Evolutionary conservation across 2,329 filamentous ascomycete genomes (phyloP), one percentile per base, ranked within the genome.

Genomic region (Beauveria varroae): DNA sequence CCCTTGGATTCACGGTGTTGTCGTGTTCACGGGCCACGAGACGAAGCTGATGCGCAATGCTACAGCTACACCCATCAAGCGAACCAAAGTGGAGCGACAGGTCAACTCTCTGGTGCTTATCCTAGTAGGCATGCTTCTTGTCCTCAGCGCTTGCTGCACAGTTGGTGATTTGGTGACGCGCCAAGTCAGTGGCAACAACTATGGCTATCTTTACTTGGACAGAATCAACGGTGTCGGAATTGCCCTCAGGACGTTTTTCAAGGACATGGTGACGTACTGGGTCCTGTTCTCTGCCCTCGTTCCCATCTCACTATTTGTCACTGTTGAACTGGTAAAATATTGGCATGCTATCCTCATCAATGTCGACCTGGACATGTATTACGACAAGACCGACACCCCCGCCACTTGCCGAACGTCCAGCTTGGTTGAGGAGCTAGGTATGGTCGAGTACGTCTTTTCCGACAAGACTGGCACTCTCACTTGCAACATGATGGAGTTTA

Each of bases 401-500:
- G 93, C 95, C 5, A 96, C 95, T 66, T 99, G 95, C 75, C 86
- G 95, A 68, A 99, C 95, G 0, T 98, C 93, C 2, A 97, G 93
- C 66, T 79, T 99, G 71, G 95, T 99, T 12, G 95, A 99, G 76
- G 96, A 99, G 71, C 78, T 99, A 50, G 95, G 95, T 60, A 96
- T 98, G 83, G 96, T 99, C 50, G 95, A 98, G 71, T 99, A 96
- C 70, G 95, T 99, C 65, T 99, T 99, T 73, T 97, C 92, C 0
- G 93, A 98, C 79, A 98, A 98, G 79, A 98, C 93, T 1, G 93
- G 93, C 49, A 98, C 93, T 4, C 79, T 98, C 69, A 98, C 93
- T n/a, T 96, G 93, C 76, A 98, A 98, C 71, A 87, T 91, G 82
- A 98, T 99, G 95, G 93, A 98, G 74, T 99, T 98, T 74, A 92